Evolutionary conservation across 2,329 filamentous ascomycete species (phyloP).

Genomic region (Thielaviopsis musarum): DNA sequence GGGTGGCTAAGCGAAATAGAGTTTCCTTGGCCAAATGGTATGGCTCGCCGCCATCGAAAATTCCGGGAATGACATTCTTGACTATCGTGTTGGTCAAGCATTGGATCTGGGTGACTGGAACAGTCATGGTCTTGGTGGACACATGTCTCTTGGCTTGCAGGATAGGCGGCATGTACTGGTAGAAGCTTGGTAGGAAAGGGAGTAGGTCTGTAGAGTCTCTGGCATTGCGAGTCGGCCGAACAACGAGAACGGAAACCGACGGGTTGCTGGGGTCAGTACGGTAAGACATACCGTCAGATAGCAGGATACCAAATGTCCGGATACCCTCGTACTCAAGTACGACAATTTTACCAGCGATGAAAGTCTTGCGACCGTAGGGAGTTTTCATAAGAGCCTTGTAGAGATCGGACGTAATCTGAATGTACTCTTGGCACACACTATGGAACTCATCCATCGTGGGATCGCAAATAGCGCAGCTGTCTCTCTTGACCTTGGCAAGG

Average conservation of each 20-base stretch:
- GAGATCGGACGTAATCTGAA: slow-evolving; percentile 62
- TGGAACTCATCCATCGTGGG: slow-evolving; percentile 66
- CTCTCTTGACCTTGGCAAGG: slow-evolving; percentile 74
- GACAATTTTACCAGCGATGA: slow-evolving; percentile 57
- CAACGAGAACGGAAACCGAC: slow-evolving; percentile 61
- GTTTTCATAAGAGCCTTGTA: slow-evolving; percentile 62
- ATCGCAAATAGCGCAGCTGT: slow-evolving; percentile 70
- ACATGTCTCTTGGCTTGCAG: slow-evolving; percentile 52
- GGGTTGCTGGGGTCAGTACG: slow-evolving; percentile 41
- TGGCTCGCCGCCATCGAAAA: slow-evolving; percentile 35
- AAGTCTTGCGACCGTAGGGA: slow-evolving; percentile 67
- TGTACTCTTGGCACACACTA: slow-evolving; percentile 63
- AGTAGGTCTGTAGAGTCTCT: slow-evolving; percentile 72
- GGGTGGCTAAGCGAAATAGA: slow-evolving; percentile 58
- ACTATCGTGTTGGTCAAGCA: slow-evolving; percentile 58
- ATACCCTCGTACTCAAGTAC: slow-evolving; percentile 76
- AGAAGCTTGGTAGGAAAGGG: slow-evolving; percentile 61
- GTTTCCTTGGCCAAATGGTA: slow-evolving; percentile 43
- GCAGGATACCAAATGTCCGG: slow-evolving; percentile 63
- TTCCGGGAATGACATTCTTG: slow-evolving; percentile 41
- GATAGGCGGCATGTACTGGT: slow-evolving; percentile 48
- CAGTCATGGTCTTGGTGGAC: slow-evolving; percentile 46
- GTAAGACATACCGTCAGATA: slow-evolving; percentile 55
- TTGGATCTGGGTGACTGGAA: slow-evolving; percentile 66
- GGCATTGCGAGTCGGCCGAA: slow-evolving; percentile 49